Evolutionary conservation across 2,329 filamentous ascomycete species (phyloP).

Genomic region (Colletotrichum somersetense): DNA sequence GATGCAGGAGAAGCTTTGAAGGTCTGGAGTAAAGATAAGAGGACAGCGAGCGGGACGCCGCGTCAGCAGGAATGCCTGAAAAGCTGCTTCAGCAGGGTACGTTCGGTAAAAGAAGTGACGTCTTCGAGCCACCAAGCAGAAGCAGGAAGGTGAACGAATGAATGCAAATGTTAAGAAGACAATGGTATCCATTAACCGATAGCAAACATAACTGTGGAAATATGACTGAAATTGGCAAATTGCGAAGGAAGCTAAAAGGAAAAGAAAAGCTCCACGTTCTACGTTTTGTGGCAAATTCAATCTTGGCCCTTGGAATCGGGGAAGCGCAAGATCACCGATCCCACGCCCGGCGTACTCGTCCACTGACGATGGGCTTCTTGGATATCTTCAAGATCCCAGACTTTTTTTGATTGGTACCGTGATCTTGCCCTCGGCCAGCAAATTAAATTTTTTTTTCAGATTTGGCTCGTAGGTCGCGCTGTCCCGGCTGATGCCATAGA

Average conservation of each 20-base stretch:
- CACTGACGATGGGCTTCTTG: slow-evolving; percentile 54
- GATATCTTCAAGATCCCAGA: slow-evolving; percentile 57
- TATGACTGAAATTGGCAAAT: not conserved
- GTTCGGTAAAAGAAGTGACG: not conserved
- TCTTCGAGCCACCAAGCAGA: not conserved
- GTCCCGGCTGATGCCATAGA: slow-evolving; percentile 54
- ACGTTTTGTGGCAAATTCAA: not conserved
- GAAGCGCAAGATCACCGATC: slow-evolving; percentile 52
- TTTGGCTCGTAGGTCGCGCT: slow-evolving; percentile 50
- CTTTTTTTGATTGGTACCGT: slow-evolving; percentile 53
- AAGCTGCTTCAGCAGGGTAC: slow-evolving; percentile 8
- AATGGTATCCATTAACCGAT: not conserved
- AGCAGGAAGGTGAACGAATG: slow-evolving; percentile 12
- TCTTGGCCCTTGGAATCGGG: not conserved
- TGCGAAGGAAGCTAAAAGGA: not conserved
- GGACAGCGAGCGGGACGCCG: not conserved
- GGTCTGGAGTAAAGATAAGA: not conserved
- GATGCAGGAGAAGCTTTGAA: not conserved
- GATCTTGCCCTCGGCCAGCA: slow-evolving; percentile 51
- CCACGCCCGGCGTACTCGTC: slow-evolving; percentile 52
- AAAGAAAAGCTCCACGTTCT: not conserved
- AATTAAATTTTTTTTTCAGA: slow-evolving; percentile 48
- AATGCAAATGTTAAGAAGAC: not conserved
- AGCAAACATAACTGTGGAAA: not conserved
- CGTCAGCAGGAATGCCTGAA: slow-evolving; percentile 27